Base-by-base conservation (phyloP, 1,139 yeast species). In the Suhomyces panamericanus region DNA sequence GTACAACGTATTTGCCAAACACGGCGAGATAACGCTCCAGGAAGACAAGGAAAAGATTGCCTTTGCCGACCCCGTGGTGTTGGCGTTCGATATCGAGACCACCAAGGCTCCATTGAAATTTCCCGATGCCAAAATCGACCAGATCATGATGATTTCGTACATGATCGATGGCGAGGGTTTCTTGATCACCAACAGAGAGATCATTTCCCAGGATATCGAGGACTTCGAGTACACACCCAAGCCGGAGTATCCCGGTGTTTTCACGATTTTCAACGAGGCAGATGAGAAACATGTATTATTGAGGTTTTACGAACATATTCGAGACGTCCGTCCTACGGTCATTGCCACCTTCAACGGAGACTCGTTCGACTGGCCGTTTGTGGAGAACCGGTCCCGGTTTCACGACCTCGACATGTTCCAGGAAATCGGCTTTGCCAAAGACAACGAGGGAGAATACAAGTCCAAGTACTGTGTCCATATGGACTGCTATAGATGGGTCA, bases 401-500 rank as follows among this genome's bases (percentile, higher is more conserved):
- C 95, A 93, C 62, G 97, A 89, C 20, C 63, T 95, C 53, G 85
- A 87, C 62, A 85, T 95, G 95, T 87, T 82, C 62, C 86, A 86
- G 42, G 98, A 93, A 63, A 93, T 93, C 56, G 99, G 99, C 1
- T 95, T 93, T 62, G 88, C 90, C 7, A 83, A 83, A 44, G 98
- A 95, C 63, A 72, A 76, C 38, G 98, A 91, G 57, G 96, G 88
- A 32, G 97, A 91, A 63, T 95, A 91, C 65, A 91, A 91, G 63
- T 89, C 97, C 10, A 79, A 89, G 8, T 85, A 90, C 57, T 93
- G 99, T 71, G 87, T 83, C 1, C 99, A 95, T 62, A 90, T 95
- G 97, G 99, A 95, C 67, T 93, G 98, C 66, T 95, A 73, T 64
- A 71, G 98, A 55, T 95, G 99, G 99, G 99, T 95, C n/a, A 90